Evolutionary conservation across 208 protist species (phyloP).

Genomic region (Leishmania tropica): DNA sequence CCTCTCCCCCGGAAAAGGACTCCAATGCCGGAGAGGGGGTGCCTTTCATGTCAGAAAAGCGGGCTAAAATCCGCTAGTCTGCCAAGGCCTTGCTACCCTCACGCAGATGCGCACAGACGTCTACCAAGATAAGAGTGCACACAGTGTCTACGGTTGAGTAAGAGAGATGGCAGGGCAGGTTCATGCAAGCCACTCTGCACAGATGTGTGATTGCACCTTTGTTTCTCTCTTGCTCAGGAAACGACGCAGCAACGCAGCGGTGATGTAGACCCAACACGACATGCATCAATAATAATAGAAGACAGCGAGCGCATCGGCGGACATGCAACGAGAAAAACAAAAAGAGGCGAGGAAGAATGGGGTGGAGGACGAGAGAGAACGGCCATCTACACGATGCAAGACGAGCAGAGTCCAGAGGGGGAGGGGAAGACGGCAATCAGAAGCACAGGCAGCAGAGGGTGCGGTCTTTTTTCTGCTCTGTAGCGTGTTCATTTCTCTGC

Average conservation of each 20-base stretch:
- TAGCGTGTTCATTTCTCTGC: not conserved
- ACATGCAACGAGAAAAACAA: not conserved
- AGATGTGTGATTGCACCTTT: not conserved
- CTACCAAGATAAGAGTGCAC: not conserved
- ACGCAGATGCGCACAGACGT: not conserved
- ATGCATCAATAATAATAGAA: not conserved
- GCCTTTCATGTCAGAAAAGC: not conserved
- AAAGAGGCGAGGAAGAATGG: not conserved
- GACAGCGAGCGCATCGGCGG: not conserved
- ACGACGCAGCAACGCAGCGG: not conserved
- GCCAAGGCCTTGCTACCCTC: not conserved
- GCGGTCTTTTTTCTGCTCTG: not conserved
- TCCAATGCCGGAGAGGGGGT: too few species aligned
- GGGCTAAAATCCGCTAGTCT: not conserved
- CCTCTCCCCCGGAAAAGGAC: not conserved
- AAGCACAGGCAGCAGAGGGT: not conserved
- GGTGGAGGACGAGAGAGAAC: not conserved
- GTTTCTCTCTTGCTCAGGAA: too few species aligned
- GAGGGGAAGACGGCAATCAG: not conserved
- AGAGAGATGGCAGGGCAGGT: not conserved
- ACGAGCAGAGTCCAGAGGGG: not conserved
- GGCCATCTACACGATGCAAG: not conserved
- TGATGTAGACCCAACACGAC: not conserved
- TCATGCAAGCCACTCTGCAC: not conserved
- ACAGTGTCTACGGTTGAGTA: not conserved